A percentile compares a stretch with the other conserved stretches of the same genome.
Conservation (phyloP, 148 eudicot genomes). For the Chenopodium berlandieri region DNA sequence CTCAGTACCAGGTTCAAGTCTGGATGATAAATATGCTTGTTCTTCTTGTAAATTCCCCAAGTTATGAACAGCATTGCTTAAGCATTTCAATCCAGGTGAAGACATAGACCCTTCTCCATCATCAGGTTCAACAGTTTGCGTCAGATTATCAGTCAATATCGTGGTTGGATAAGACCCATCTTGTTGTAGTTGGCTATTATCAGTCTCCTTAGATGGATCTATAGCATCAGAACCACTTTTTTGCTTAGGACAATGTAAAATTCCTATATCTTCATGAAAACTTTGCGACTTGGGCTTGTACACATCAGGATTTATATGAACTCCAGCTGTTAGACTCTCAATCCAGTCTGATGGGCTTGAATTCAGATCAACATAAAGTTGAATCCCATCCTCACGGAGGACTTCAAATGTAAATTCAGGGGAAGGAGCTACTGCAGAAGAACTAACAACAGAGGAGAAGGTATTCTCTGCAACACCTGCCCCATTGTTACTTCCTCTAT, state of each 20-base stretch:
- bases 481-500: conserved; percentile 24
- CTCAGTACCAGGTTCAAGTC: conserved; percentile 24
- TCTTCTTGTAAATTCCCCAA: conserved; percentile 17
- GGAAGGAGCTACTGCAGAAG: conserved; percentile 27
- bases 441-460: conserved; percentile 30
- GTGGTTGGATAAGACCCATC: conserved; percentile 28
- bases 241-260: conserved; percentile 20
- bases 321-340: conserved; percentile 34
- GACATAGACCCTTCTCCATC: conserved; percentile 22
- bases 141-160: conserved; percentile 11
- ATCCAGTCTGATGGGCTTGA: conserved; percentile 47
- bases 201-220: conserved; percentile 25
- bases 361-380: conserved; percentile 53
- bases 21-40: conserved; percentile 17
- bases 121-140: conserved; percentile 22
- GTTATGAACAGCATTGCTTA: conserved; percentile 5
- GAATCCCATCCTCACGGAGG: conserved; percentile 44
- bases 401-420: conserved; percentile 39
- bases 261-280: conserved; percentile 35
- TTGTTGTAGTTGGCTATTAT: conserved; percentile 24
- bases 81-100: conserved; percentile 7
- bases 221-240: conserved; percentile 21
- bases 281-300: conserved; percentile 30
- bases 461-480: conserved; percentile 32
- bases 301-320: conserved; percentile 25